Conservation (phyloP, 331 rosid genomes). For the Ulmus americana region DNA sequence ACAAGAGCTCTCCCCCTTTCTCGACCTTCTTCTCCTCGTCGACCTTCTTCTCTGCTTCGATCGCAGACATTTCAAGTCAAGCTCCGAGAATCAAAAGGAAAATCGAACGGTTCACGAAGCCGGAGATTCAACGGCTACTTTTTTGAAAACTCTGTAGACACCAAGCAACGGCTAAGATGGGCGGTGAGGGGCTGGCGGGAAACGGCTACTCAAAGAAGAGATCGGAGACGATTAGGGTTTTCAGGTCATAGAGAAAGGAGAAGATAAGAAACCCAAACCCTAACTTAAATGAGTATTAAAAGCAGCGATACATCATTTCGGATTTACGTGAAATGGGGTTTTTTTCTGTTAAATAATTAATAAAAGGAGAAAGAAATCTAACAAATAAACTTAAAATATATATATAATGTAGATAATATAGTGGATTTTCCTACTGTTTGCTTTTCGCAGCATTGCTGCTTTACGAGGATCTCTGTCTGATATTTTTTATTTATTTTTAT, state of each 20-base stretch:
- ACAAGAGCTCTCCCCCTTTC: constrained; percentile 77
- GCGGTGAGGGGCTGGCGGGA: constrained; percentile 49
- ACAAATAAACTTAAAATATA: neutral
- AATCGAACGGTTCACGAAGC: constrained; percentile 12
- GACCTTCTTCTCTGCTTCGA: constrained; percentile 53
- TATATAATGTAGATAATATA: constrained; percentile 11
- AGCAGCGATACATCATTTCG: constrained; percentile 20
- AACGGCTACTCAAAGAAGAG: constrained; percentile 49
- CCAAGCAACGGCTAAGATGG: constrained; percentile 28
- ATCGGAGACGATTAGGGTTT: constrained; percentile 38
- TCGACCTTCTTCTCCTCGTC: constrained; percentile 37
- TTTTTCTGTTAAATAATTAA: constrained; percentile 17
- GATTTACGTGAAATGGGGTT: constrained; percentile 42
- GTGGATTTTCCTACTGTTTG: constrained; percentile 10
- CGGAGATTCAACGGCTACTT: constrained; percentile 68
- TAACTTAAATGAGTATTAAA: constrained; percentile 35
- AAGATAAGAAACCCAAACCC: constrained; percentile 46
- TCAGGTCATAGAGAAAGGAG: constrained; percentile 14
- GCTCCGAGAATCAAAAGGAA: constrained; percentile 26
- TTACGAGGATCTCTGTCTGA: neutral
- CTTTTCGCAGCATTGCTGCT: neutral
- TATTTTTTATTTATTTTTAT: neutral
- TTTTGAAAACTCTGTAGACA: constrained; percentile 27
- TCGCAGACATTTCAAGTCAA: constrained; percentile 71
- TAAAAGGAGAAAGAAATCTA: constrained; percentile 14